phyloP scores from a whole-genome alignment of 768 basidiomycete species.

The Boletus edulis region DNA sequence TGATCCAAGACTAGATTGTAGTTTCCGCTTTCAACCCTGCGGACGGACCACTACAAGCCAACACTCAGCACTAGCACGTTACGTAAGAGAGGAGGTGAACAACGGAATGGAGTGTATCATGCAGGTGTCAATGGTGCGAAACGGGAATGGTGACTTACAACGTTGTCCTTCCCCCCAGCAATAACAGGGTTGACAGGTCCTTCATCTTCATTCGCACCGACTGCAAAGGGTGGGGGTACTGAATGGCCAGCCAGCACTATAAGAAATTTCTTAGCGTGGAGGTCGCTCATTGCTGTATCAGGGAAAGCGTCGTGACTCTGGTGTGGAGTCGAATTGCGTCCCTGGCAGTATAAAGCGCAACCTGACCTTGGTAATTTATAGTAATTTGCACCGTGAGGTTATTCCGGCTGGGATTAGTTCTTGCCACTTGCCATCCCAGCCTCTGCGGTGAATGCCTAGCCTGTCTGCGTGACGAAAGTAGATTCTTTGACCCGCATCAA shows the following conservation, averaged over 20 bases:
- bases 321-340: neutral
- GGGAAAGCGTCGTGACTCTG: neutral
- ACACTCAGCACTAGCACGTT: neutral
- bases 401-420: neutral
- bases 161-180: neutral
- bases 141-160: neutral
- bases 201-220: neutral
- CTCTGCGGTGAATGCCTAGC: too few species aligned
- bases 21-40: neutral
- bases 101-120: neutral
- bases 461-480: too few species aligned
- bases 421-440: too few species aligned
- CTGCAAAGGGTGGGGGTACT: neutral
- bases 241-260: neutral
- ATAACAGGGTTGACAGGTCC: neutral
- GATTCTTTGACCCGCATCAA: too few species aligned
- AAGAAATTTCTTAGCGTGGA: neutral
- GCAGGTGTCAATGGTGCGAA: neutral
- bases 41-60: neutral
- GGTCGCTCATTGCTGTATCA: neutral
- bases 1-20: neutral
- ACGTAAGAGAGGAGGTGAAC: neutral
- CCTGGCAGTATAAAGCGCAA: neutral
- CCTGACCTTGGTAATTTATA: neutral
- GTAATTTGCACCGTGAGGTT: neutral